phyloP scores from a whole-genome alignment of 371 early-diverging fungal genomes.

The Batrachochytrium dendrobatidis region DNA sequence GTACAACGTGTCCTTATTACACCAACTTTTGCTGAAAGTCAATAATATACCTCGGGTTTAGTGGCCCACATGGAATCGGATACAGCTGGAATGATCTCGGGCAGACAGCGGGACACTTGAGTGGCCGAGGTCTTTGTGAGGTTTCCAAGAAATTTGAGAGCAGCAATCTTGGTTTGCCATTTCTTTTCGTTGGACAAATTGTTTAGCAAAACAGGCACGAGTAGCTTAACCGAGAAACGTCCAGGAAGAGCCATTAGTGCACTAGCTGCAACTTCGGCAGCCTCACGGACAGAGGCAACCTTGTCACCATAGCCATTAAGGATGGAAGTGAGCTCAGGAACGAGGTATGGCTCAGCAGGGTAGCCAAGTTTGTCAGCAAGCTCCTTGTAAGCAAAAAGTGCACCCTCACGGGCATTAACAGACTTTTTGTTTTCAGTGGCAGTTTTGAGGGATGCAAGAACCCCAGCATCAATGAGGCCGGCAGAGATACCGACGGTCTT shows the following conservation, averaged over 20 bases:
- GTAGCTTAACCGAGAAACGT: constrained; percentile 27
- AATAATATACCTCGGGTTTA: constrained; percentile 22
- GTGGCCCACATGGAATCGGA: constrained; percentile 37
- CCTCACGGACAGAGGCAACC: constrained; percentile 25
- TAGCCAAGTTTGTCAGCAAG: constrained; percentile 51
- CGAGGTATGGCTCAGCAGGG: constrained; percentile 54
- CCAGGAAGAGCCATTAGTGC: constrained; percentile 28
- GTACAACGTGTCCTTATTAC: no score
- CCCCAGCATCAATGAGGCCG: constrained; percentile 23
- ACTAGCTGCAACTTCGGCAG: constrained; percentile 30
- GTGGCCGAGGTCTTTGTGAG: constrained; percentile 50
- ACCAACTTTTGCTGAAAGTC: no score
- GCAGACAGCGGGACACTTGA: constrained; percentile 33
- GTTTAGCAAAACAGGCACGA: constrained; percentile 56
- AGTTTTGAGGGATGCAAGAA: constrained; percentile 51
- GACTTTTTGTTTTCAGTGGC: constrained; percentile 64
- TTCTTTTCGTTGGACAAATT: constrained; percentile 62
- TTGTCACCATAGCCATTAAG: constrained; percentile 47
- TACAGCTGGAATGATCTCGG: constrained; percentile 37
- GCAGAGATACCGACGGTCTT: constrained; percentile 18
- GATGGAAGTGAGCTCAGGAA: constrained; percentile 52
- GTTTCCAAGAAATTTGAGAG: constrained; percentile 51
- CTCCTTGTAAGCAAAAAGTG: constrained; percentile 58
- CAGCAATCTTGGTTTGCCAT: constrained; percentile 72
- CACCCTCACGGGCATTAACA: constrained; percentile 60